phyloP scores from a whole-genome alignment of 2,329 filamentous ascomycete genomes.

The Clarireedia hainanense region DNA sequence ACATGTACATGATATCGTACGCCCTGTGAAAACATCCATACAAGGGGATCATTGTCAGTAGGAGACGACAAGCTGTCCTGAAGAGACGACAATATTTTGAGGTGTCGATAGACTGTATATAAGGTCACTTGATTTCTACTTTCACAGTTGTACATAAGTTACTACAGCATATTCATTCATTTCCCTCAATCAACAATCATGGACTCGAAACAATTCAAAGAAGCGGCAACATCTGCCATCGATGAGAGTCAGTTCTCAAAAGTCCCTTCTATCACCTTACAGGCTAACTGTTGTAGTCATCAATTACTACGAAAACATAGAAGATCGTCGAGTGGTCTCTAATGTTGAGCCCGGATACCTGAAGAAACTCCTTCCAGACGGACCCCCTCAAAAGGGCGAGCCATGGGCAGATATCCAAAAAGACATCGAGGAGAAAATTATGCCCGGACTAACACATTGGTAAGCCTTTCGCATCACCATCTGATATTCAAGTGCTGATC shows the following conservation, averaged over 20 bases:
- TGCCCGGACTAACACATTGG: constrained; percentile 90
- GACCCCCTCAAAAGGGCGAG: constrained; percentile 58
- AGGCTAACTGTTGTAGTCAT: constrained; percentile 51
- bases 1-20: too few relatives aligned
- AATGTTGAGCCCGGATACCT: constrained; percentile 81
- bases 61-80: too few relatives aligned
- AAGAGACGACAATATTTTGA: too few relatives aligned
- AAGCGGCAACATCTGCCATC: constrained; percentile 68
- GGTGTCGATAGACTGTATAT: too few relatives aligned
- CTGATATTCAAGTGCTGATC: constrained; percentile 1
- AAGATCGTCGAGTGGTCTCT: constrained; percentile 64
- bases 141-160: background rate
- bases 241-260: constrained; percentile 63
- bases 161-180: background rate
- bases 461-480: constrained; percentile 23
- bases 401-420: constrained; percentile 71
- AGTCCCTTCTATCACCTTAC: background rate
- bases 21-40: too few relatives aligned
- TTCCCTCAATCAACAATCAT: constrained; percentile 38
- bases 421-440: constrained; percentile 78
- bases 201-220: constrained; percentile 71
- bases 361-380: constrained; percentile 63
- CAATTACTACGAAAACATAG: constrained; percentile 72
- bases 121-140: too few relatives aligned
- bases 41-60: too few relatives aligned